Conservation (phyloP, 805 yeast species). For the Metschnikowia henanensis region DNA sequence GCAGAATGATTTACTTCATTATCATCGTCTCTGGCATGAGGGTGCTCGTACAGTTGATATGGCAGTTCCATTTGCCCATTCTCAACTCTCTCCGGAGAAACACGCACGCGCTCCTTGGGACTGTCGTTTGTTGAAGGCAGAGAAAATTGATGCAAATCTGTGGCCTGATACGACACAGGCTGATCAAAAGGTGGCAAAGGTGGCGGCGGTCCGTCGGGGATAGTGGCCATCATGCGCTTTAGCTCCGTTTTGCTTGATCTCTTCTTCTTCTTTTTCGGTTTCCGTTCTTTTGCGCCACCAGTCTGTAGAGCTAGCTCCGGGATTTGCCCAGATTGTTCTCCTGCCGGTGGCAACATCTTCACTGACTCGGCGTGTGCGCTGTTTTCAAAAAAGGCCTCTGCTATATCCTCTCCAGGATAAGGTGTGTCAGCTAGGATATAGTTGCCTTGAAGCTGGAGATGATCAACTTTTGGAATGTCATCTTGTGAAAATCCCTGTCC, state of each 20-base stretch:
- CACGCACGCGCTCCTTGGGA: no score
- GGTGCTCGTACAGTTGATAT: no score
- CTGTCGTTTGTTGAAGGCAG: no score
- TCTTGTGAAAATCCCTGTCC: no score
- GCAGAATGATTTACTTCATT: no score
- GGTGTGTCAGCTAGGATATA: background rate
- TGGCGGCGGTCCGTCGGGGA: slow-evolving; percentile 22
- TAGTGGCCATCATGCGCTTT: slow-evolving; percentile 10
- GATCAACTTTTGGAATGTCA: background rate
- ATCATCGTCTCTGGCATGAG: no score
- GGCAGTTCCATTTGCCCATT: no score
- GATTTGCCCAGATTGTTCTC: background rate
- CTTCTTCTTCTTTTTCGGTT: slow-evolving; percentile 17
- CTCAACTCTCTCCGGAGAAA: no score
- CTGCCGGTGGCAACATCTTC: background rate
- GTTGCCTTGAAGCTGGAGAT: background rate
- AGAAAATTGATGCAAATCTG: no score
- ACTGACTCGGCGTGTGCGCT: background rate
- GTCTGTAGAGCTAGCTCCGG: background rate
- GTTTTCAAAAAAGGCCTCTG: background rate
- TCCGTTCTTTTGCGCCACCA: slow-evolving; percentile 2
- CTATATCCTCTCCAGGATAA: background rate
- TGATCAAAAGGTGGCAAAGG: slow-evolving; percentile 5
- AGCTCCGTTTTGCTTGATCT: slow-evolving; percentile 7
- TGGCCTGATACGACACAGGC: no score